phyloP scores from a whole-genome alignment of 2,329 filamentous ascomycete species.

The Aspergillus floridensis region DNA sequence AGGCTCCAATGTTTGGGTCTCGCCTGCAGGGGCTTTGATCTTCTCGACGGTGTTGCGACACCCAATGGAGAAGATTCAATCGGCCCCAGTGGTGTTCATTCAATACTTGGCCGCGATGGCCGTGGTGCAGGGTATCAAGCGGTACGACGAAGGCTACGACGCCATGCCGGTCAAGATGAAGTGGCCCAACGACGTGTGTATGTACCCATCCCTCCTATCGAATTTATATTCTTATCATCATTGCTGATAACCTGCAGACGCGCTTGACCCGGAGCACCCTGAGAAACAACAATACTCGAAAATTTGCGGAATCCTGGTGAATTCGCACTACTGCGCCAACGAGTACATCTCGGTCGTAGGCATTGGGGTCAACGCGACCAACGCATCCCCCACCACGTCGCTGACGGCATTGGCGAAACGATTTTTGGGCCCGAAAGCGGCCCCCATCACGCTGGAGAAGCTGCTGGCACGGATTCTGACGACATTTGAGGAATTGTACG shows the following conservation, averaged over 20 bases:
- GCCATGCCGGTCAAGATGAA: conserved; percentile 81
- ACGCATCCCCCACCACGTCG: conserved; percentile 81
- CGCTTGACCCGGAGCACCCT: conserved; percentile 60
- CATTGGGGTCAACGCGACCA: conserved; percentile 81
- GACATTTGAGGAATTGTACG: conserved; percentile 74
- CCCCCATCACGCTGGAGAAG: conserved; percentile 69
- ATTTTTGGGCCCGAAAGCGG: conserved; percentile 42
- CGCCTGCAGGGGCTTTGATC: conserved; percentile 79
- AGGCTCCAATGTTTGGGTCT: conserved; percentile 91
- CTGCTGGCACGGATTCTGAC: conserved; percentile 79
- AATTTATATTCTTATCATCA: not conserved
- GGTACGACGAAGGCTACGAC: conserved; percentile 73
- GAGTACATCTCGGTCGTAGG: conserved; percentile 84
- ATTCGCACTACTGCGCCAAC: conserved; percentile 73
- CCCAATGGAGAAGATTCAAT: conserved; percentile 66
- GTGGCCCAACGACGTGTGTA: conserved; percentile 95
- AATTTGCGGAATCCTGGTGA: conserved; percentile 88
- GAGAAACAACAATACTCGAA: conserved; percentile 66
- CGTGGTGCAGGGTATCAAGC: conserved; percentile 76
- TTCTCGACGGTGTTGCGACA: conserved; percentile 89
- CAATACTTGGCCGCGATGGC: conserved; percentile 91
- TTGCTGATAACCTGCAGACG: conserved; percentile 49
- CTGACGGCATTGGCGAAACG: conserved; percentile 66
- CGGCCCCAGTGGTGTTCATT: conserved; percentile 82
- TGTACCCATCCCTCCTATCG: conserved; percentile 24